phyloP scores from a whole-genome alignment of 2,329 filamentous ascomycete species.

The Emergomyces africanus region DNA sequence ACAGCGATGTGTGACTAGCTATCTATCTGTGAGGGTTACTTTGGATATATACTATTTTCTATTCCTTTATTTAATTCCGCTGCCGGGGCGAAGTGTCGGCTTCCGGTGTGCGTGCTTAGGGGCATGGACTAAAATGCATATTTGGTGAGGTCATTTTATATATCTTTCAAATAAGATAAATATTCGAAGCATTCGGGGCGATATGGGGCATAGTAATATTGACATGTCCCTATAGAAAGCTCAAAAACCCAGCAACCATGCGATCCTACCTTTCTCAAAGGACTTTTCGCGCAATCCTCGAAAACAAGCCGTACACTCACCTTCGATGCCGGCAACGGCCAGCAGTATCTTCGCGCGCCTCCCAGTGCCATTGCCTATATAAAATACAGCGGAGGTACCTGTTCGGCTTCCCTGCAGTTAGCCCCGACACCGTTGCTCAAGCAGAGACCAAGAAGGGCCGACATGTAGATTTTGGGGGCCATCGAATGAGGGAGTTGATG shows the following conservation, averaged over 20 bases:
- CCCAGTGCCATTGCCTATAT: conserved; percentile 17
- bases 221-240: neutral
- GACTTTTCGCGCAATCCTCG: conserved; percentile 33
- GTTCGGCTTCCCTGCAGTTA: conserved; percentile 37
- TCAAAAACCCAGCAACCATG: conserved; percentile 19
- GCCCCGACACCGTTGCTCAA: conserved; percentile 36
- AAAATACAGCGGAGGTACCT: conserved; percentile 42
- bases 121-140: conserved; percentile 6
- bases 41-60: neutral
- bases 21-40: neutral
- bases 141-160: conserved; percentile 2
- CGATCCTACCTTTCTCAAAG: conserved; percentile 32
- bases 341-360: conserved; percentile 19
- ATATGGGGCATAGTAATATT: neutral
- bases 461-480: conserved; percentile 41
- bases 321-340: conserved; percentile 25
- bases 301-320: conserved; percentile 31
- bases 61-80: neutral
- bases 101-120: neutral
- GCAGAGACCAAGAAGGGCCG: conserved; percentile 16
- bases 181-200: neutral
- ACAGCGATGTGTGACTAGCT: neutral
- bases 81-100: neutral
- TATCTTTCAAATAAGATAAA: neutral
- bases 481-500: conserved; percentile 55